phyloP scores from a whole-genome alignment of 1,284 basidiomycete genomes.

The Moesziomyces parantarcticus region DNA sequence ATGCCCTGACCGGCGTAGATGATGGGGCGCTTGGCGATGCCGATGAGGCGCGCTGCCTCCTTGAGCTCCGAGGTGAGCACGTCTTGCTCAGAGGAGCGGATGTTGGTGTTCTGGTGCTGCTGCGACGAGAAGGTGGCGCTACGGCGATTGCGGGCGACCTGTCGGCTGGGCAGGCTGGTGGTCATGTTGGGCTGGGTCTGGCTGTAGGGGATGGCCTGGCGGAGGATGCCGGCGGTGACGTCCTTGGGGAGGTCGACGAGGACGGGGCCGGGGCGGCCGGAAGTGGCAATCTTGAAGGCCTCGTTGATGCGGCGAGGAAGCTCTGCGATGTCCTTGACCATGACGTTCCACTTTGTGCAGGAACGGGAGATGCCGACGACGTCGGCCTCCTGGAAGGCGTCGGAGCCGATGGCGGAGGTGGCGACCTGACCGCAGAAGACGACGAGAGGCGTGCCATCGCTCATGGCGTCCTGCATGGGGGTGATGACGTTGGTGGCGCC shows the following conservation, averaged over 20 bases:
- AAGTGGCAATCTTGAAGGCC: conserved; percentile 98
- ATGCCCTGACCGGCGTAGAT: conserved; percentile 95
- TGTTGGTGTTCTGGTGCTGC: conserved; percentile 20
- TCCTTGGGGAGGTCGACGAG: conserved; percentile 98
- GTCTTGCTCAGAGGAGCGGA: conserved; percentile 37
- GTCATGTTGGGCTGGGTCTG: conserved; percentile 83
- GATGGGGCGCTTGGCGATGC: conserved; percentile 87
- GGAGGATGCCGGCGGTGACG: conserved; percentile 90
- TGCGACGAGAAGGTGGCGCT: conserved; percentile 41
- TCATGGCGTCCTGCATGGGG: conserved; percentile 96
- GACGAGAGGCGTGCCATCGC: conserved; percentile 92
- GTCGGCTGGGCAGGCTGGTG: conserved; percentile 60
- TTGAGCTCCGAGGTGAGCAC: conserved; percentile 74
- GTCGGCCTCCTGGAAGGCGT: conserved; percentile 98
- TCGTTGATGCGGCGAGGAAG: conserved; percentile 96
- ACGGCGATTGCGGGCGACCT: conserved; percentile 55
- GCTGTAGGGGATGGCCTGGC: conserved; percentile 85
- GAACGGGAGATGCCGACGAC: conserved; percentile 93
- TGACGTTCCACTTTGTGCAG: conserved; percentile 99
- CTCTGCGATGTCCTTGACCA: conserved; percentile 97
- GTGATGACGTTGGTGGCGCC: conserved; percentile 98
- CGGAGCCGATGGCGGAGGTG: conserved; percentile 95
- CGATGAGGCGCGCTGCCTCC: conserved; percentile 89
- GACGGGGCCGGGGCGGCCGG: conserved; percentile 94
- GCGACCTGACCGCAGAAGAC: conserved; percentile 98